Conservation (phyloP, 345 rosid genomes). For the Raphanus sativus region DNA sequence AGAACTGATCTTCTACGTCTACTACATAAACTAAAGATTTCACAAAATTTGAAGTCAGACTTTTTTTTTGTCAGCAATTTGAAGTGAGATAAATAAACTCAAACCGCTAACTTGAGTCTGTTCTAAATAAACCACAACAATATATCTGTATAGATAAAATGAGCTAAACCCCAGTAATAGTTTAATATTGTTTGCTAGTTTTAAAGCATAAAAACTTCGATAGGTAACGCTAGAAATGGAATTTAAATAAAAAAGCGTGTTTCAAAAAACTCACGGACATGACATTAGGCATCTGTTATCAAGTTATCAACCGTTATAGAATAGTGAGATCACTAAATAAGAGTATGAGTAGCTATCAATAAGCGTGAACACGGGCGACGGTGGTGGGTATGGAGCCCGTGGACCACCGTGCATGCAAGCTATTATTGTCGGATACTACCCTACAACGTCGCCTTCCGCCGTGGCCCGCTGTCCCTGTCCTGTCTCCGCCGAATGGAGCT, state of each 20-base stretch:
- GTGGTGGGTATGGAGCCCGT: conserved; percentile 33
- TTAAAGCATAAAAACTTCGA: neutral
- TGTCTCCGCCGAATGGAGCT: conserved; percentile 41
- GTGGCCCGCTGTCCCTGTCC: conserved; percentile 42
- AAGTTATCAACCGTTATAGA: neutral
- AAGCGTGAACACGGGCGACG: conserved; percentile 41
- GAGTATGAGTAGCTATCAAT: conserved; percentile 17
- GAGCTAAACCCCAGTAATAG: neutral
- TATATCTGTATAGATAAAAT: neutral
- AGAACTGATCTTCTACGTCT: neutral
- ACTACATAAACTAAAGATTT: neutral
- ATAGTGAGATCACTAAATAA: neutral
- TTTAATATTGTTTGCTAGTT: neutral
- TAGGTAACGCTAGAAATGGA: neutral
- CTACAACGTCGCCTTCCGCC: conserved; percentile 45
- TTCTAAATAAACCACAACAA: no score
- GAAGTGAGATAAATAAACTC: neutral
- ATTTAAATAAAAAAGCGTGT: neutral
- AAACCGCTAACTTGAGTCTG: neutral
- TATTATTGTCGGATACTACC: conserved; percentile 43
- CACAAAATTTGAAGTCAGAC: neutral
- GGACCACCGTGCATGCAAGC: conserved; percentile 44
- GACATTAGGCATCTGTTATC: neutral
- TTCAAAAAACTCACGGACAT: neutral
- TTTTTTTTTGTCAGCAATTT: no score